Evolutionary conservation across 306 rosid species (phyloP).

Genomic region (Cicer pinnatifidum): DNA sequence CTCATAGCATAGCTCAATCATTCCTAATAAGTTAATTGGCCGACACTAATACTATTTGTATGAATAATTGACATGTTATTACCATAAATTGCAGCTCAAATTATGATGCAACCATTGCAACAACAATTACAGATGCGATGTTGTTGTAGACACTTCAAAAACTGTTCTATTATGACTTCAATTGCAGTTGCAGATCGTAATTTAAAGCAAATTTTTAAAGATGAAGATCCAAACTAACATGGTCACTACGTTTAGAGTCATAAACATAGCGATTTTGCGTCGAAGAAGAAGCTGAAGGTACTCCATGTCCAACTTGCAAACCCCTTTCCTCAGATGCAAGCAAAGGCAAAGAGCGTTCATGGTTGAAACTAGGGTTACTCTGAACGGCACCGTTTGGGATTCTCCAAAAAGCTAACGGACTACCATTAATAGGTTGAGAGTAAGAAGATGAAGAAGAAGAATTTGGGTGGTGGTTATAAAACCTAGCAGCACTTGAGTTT

Average conservation of each 20-base stretch:
- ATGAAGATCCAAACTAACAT: constrained; percentile 38
- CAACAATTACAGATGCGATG: too few relatives aligned
- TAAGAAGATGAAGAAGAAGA: not conserved
- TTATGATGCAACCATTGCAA: too few relatives aligned
- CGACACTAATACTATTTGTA: constrained; percentile 13
- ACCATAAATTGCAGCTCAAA: not conserved
- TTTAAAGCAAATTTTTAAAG: not conserved
- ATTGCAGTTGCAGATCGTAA: too few relatives aligned
- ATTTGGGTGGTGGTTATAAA: constrained; percentile 40
- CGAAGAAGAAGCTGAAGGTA: not conserved
- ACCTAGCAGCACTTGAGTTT: constrained; percentile 44
- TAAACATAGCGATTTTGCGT: constrained; percentile 5
- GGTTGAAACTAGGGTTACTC: constrained; percentile 36
- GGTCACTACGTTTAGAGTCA: constrained; percentile 32
- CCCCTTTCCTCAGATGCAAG: constrained; percentile 9
- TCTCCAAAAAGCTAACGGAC: constrained; percentile 35
- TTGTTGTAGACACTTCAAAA: too few relatives aligned
- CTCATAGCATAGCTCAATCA: not conserved
- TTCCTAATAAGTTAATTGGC: constrained; percentile 7
- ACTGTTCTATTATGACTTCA: too few relatives aligned
- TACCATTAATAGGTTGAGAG: constrained; percentile 35
- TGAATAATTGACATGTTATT: constrained; percentile 34
- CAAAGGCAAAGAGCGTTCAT: constrained; percentile 21
- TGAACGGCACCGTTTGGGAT: constrained; percentile 7
- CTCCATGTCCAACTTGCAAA: constrained; percentile 1